Evolutionary conservation across 768 basidiomycete genomes (phyloP).

Genomic region (Terana coerulea): DNA sequence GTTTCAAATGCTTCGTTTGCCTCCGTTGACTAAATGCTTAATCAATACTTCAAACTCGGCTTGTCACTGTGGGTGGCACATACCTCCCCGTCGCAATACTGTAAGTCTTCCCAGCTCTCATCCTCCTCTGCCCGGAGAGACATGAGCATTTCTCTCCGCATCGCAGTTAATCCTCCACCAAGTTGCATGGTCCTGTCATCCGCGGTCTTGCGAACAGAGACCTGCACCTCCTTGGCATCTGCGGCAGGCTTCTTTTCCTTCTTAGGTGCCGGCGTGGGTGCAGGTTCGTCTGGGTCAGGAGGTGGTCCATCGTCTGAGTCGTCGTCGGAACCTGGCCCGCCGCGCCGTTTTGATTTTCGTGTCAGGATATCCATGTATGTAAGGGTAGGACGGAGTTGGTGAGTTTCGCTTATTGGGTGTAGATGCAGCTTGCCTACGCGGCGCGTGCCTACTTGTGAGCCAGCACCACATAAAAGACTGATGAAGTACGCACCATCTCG

Average conservation of each 20-base stretch:
- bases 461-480: background rate
- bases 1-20: slow-evolving; percentile 55
- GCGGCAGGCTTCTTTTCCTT: slow-evolving; percentile 53
- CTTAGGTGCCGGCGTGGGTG: slow-evolving; percentile 43
- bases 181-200: slow-evolving; percentile 57
- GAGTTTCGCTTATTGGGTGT: slow-evolving; percentile 72
- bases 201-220: slow-evolving; percentile 59
- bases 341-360: slow-evolving; percentile 53
- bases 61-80: slow-evolving; percentile 19
- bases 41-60: background rate
- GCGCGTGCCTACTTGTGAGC: slow-evolving; percentile 13
- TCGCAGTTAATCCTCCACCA: slow-evolving; percentile 64
- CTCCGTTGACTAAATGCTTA: slow-evolving; percentile 47
- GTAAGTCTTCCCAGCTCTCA: slow-evolving; percentile 67
- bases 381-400: slow-evolving; percentile 79
- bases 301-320: slow-evolving; percentile 80
- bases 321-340: slow-evolving; percentile 52
- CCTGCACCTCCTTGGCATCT: slow-evolving; percentile 76
- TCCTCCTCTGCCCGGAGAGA: slow-evolving; percentile 75
- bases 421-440: slow-evolving; percentile 64
- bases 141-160: slow-evolving; percentile 73
- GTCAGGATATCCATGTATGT: slow-evolving; percentile 76
- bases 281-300: slow-evolving; percentile 71
- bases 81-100: slow-evolving; percentile 66
- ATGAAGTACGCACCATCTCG: slow-evolving; percentile 50